Conservation (phyloP, 2,329 filamentous ascomycete species). For the Scedosporium dehoogii region DNA sequence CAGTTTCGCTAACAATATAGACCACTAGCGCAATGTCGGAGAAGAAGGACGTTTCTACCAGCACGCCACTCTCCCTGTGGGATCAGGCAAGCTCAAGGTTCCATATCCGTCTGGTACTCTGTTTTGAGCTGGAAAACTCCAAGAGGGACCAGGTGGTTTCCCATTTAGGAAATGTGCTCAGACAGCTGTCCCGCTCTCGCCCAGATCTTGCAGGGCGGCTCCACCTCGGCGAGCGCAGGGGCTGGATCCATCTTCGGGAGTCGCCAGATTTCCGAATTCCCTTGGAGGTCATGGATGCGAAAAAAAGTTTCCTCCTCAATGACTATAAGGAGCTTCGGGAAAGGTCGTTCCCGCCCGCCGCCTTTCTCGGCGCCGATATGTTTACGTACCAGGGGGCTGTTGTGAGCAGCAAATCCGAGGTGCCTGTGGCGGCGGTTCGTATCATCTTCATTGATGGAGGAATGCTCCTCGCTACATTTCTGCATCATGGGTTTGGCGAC, state of each 20-base stretch:
- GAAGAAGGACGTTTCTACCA: not conserved
- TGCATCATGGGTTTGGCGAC: constrained; percentile 32
- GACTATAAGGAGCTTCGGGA: constrained; percentile 17
- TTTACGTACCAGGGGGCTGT: constrained; percentile 12
- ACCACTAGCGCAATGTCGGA: not conserved
- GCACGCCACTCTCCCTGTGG: constrained; percentile 10
- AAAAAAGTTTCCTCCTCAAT: constrained; percentile 10
- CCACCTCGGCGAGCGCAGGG: constrained; percentile 11
- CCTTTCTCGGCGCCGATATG: constrained; percentile 17
- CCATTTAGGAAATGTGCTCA: constrained; percentile 13
- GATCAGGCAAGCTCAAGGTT: constrained; percentile 11
- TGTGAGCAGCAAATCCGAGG: constrained; percentile 2
- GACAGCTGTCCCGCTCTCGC: constrained; percentile 12
- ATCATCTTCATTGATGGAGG: constrained; percentile 28
- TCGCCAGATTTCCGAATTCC: constrained; percentile 12
- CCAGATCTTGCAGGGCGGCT: constrained; percentile 19
- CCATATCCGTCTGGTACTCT: constrained; percentile 13
- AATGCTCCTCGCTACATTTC: constrained; percentile 26
- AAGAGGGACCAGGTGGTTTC: constrained; percentile 1
- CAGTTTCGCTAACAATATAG: not conserved
- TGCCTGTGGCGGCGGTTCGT: constrained; percentile 28
- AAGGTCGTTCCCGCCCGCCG: constrained; percentile 17
- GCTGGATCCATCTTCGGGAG: constrained; percentile 13
- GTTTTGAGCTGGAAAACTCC: constrained; percentile 14
- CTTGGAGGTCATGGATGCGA: constrained; percentile 12